These are phyloP conservation scores for Hibiscus syriacus DNA, from an alignment of 345 rosid genomes.

Conservation along the genomic window DNA sequence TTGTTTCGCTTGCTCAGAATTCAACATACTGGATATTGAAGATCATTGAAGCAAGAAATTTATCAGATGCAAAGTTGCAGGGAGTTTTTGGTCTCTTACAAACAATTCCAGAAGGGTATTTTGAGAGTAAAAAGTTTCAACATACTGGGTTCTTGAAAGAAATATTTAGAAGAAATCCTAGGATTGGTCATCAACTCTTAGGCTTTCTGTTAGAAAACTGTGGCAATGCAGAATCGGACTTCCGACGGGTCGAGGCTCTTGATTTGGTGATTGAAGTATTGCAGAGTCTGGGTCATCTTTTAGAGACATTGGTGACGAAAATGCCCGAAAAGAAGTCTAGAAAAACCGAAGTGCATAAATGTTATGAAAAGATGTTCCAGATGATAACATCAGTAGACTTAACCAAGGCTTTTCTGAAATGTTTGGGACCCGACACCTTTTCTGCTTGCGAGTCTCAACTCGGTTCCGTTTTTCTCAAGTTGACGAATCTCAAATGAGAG, in stretches of 20 bases:
- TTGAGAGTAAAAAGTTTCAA: conserved; percentile 70
- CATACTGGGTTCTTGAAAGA: conserved; percentile 70
- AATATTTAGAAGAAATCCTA: conserved; percentile 62
- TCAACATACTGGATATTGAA: conserved; percentile 77
- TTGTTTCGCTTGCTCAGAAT: conserved; percentile 57
- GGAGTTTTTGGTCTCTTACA: conserved; percentile 46
- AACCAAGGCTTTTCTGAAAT: conserved; percentile 51
- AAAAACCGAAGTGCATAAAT: conserved; percentile 63
- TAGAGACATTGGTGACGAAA: conserved; percentile 46
- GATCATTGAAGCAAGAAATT: conserved; percentile 61
- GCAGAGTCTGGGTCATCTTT: conserved; percentile 39
- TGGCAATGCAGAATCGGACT: conserved; percentile 50
- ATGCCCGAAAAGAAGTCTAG: conserved; percentile 67
- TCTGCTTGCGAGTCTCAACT: conserved; percentile 63
- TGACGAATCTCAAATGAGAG: conserved; percentile 34
- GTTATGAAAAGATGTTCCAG: conserved; percentile 57
- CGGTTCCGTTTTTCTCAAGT: conserved; percentile 44
- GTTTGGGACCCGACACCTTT: conserved; percentile 39
- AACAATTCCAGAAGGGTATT: conserved; percentile 43
- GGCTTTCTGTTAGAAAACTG: conserved; percentile 61
- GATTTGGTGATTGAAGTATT: conserved; percentile 65
- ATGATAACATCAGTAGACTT: conserved; percentile 39
- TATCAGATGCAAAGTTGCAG: conserved; percentile 48
- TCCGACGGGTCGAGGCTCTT: conserved; percentile 73
- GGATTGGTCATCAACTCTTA: conserved; percentile 58